Base-by-base conservation (phyloP, 495 filamentous ascomycete species). In the Xylaria grammica region DNA sequence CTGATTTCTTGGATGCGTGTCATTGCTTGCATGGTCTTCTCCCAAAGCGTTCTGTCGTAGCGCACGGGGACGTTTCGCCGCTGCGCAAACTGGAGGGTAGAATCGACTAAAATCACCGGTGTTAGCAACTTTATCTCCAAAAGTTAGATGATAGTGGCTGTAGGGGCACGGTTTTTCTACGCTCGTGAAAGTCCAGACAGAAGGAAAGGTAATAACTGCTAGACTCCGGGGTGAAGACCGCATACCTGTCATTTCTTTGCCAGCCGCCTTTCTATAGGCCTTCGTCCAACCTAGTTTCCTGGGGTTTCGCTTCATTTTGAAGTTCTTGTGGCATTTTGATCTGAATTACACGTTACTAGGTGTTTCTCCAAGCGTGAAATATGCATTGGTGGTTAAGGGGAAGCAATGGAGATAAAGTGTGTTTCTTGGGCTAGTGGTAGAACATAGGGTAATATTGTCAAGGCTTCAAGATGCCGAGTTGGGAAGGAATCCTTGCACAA, bases 221-320 rank as follows among this genome's bases (percentile, higher is more conserved):
- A n/a, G n/a, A n/a, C n/a, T n/a, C n/a, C n/a, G n/a, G n/a, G n/a
- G n/a, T n/a, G n/a, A 64, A 52, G 88, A 20, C 26, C 34, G 34
- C 61, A 13, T 45, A 63, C 61, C 61, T 2, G 62, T 64, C 86
- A 75, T 91, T 89, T 77, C 92, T 89, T 74, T 74, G 57, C 72
- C 72, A 3, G 69, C 72, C 13, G 69, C 69, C 38, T 68, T 68
- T 49, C 72, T 70, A 58, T 72, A 74, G 5, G 72, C 61, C 48
- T 74, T 74, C 54, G 92, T 96, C 92, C 92, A 96, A 77, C 91
- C 91, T 73, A 96, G 84, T 78, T 90, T 88, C 65, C 85, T 81
- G 50, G 85, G 85, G 76, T 88, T 89, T 20, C 95, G 88, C 88
- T 97, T 97, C 92, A 96, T 97, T 82, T 97, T 97, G 87, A 97